A percentile compares a stretch with the other conserved stretches of the same genome.
phyloP scores from a whole-genome alignment of 768 basidiomycete genomes.

The Russula ochroleuca region DNA sequence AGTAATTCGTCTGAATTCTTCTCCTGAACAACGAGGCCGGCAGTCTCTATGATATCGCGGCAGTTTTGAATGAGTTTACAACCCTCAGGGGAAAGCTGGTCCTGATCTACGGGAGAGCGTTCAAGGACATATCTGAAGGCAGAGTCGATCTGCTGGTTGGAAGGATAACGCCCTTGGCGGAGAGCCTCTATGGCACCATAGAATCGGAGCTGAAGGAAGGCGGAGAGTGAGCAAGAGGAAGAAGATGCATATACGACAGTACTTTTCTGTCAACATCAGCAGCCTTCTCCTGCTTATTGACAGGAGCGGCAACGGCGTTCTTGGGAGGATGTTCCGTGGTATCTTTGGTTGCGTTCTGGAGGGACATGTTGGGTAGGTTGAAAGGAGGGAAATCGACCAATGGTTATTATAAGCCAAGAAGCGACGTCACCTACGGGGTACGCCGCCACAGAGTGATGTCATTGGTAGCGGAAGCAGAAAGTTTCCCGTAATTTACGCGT shows the following conservation, averaged over 20 bases:
- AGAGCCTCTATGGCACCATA: constrained; percentile 82
- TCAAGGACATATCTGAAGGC: constrained; percentile 63
- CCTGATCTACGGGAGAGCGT: constrained; percentile 53
- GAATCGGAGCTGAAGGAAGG: constrained; percentile 51
- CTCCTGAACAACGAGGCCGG: constrained; percentile 62
- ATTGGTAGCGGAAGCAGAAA: not conserved
- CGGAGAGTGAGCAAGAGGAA: constrained; percentile 1
- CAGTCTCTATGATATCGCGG: constrained; percentile 76
- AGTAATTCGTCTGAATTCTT: constrained; percentile 91
- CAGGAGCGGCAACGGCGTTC: constrained; percentile 59
- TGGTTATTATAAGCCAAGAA: not conserved
- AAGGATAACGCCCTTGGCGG: constrained; percentile 70
- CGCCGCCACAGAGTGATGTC: constrained; percentile 13
- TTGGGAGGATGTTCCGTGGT: constrained; percentile 51
- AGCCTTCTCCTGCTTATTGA: constrained; percentile 54
- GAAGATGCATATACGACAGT: not conserved
- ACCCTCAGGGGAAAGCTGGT: constrained; percentile 73
- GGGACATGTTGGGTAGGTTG: constrained; percentile 48
- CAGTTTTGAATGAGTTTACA: constrained; percentile 69
- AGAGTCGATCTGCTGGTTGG: constrained; percentile 74
- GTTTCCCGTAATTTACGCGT: too few relatives aligned
- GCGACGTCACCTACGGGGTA: constrained; percentile 5
- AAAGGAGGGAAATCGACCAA: not conserved
- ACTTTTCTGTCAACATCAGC: constrained; percentile 80
- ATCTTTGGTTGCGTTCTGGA: constrained; percentile 59